Base-by-base conservation (phyloP, 805 yeast genomes). In the Pachysolen tannophilus region DNA sequence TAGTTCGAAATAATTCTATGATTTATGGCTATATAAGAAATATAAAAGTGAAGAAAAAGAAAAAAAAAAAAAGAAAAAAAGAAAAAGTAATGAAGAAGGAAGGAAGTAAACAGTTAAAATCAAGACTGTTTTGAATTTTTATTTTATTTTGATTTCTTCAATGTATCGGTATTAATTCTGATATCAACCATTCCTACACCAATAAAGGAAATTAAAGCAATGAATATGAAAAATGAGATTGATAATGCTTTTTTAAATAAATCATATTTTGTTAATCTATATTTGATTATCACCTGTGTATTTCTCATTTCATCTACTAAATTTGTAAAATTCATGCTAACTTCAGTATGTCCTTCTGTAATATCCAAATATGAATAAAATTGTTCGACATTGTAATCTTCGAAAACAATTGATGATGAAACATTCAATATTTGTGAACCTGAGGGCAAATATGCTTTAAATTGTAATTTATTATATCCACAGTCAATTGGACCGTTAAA, bases 391-490 rank as follows among this genome's bases (percentile, higher is more conserved):
- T 32, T 33, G 20, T 61, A 31, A 4, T 53, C 49, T 17, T 55
- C 53, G 41, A 60, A 60, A 3, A 56, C 53, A 29, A 79, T 53
- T 14, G 92, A 82, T 13, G 82, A 66, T 14, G 72, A 61, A 28
- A 82, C 67, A 39, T 67, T 74, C 30, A 71, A 43, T 34, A 69
- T 61, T 44, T 67, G 64, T 5, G 97, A 81, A 32, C 88, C 90
- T 59, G 92, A 97, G 9, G 98, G 98, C 44, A 92, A 70, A 49
- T 75, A 78, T 43, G 90, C 60, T 26, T 72, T 69, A 32, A 84
- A 55, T 26, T 63, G 60, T 6, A 78, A 78, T 26, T 68, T 55
- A 39, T 47, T 82, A 55, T 86, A 88, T 30, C 75, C 59, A n/a
- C 77, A 67, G 47, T 82, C 87, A 15, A 54, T 55, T 24, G 90